phyloP scores from a whole-genome alignment of 805 yeast genomes.

The Candida ortonii region DNA sequence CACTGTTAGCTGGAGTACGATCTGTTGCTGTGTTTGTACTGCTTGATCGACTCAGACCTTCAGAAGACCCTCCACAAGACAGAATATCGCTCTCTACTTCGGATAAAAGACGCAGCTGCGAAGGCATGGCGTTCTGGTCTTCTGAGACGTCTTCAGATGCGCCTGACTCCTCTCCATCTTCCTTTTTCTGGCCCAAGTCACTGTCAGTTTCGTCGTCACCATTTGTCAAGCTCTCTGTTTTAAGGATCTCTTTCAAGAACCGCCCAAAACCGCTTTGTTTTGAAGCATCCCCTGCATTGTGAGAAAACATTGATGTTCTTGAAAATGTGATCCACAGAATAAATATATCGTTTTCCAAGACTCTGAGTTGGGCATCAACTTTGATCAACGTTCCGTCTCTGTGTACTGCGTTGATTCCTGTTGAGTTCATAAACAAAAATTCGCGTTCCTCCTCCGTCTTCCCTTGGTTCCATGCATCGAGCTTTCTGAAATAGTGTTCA shows the following conservation, averaged over 20 bases:
- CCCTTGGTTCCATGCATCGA: slow-evolving; percentile 42
- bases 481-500: slow-evolving; percentile 83
- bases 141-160: slow-evolving; percentile 6
- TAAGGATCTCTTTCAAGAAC: neutral
- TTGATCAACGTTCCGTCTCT: slow-evolving; percentile 62
- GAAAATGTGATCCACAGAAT: slow-evolving; percentile 88
- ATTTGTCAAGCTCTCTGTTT: neutral
- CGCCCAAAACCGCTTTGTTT: neutral
- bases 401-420: slow-evolving; percentile 68
- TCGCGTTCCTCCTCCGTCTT: slow-evolving; percentile 42
- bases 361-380: slow-evolving; percentile 80
- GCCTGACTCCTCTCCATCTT: neutral
- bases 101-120: slow-evolving; percentile 51
- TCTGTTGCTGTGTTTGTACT: slow-evolving; percentile 19
- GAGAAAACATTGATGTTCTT: slow-evolving; percentile 34
- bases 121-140: slow-evolving; percentile 37
- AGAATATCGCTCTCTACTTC: slow-evolving; percentile 35
- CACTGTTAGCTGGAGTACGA: slow-evolving; percentile 2
- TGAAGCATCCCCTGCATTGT: slow-evolving; percentile 1
- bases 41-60: slow-evolving; percentile 27
- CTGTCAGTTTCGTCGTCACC: slow-evolving; percentile 5
- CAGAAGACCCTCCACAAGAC: slow-evolving; percentile 28
- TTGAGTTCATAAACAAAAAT: slow-evolving; percentile 52
- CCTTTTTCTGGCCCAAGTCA: neutral
- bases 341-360: slow-evolving; percentile 53